Percentiles rank a stretch among this genome's conserved stretches.
Evolutionary conservation across 352 stramenopile species (phyloP).

Genomic region (Phytophthora pini): DNA sequence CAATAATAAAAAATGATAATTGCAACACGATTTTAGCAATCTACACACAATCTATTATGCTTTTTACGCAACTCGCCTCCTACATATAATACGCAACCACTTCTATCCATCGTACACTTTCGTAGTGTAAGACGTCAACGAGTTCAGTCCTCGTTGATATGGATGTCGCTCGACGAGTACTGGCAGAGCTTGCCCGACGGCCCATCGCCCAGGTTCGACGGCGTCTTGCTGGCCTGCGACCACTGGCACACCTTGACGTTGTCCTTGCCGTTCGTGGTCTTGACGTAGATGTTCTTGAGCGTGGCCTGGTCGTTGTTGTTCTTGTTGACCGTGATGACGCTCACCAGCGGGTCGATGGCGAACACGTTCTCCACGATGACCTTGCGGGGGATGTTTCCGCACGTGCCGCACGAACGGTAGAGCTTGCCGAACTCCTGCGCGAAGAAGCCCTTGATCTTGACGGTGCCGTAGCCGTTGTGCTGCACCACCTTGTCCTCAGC

Average conservation of each 20-base stretch:
- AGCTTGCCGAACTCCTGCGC: constrained; percentile 1
- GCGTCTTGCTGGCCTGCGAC: constrained; percentile 23
- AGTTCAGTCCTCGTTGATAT: constrained; percentile 30
- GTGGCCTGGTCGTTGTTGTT: constrained; percentile 35
- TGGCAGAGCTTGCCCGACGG: constrained; percentile 22
- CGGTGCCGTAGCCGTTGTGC: constrained; percentile 6
- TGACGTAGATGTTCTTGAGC: constrained; percentile 31
- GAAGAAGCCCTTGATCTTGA: not conserved
- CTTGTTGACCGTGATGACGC: constrained; percentile 29
- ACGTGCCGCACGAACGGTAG: not conserved
- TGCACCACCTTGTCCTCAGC: constrained; percentile 49
- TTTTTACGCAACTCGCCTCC: too few species aligned
- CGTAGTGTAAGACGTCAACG: constrained; percentile 9
- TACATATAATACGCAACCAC: not conserved
- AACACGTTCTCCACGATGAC: constrained; percentile 33
- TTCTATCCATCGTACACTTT: not conserved
- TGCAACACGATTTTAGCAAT: too few species aligned
- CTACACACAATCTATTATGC: too few species aligned
- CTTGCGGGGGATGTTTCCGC: constrained; percentile 14
- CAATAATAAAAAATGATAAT: too few species aligned
- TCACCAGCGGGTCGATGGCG: constrained; percentile 26
- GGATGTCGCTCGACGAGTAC: constrained; percentile 22
- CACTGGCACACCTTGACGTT: constrained; percentile 12
- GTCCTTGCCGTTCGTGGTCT: constrained; percentile 19
- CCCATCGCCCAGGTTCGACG: constrained; percentile 21